Percentiles rank a stretch among this genome's conserved stretches.
phyloP scores from a whole-genome alignment of 495 filamentous ascomycete species.

The Articulospora tetracladia region DNA sequence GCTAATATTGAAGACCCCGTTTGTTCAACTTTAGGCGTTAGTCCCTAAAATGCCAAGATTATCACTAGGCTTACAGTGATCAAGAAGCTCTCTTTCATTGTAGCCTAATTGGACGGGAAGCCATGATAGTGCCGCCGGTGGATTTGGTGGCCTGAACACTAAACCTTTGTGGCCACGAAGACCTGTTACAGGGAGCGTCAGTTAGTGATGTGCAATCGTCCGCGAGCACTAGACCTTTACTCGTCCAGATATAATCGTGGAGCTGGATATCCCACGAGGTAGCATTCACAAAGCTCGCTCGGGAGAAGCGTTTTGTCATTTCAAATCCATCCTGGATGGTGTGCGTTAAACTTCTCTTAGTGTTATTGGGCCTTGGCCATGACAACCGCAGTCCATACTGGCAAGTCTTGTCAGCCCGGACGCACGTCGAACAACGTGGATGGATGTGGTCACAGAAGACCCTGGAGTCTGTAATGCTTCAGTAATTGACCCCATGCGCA shows the following conservation, averaged over 20 bases:
- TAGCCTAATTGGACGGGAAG: constrained; percentile 15
- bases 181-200: constrained; percentile 7
- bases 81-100: constrained; percentile 21
- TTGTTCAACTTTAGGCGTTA: constrained; percentile 15
- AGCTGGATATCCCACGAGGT: constrained; percentile 19
- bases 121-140: constrained; percentile 20
- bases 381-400: constrained; percentile 24
- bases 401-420: constrained; percentile 17
- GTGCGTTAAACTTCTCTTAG: constrained; percentile 20
- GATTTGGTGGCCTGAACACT: constrained; percentile 10
- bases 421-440: constrained; percentile 22
- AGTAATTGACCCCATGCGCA: constrained; percentile 4
- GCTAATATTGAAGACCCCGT: constrained; percentile 15
- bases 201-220: constrained; percentile 6
- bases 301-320: constrained; percentile 4
- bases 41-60: constrained; percentile 4
- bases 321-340: constrained; percentile 3
- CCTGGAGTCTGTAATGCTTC: constrained; percentile 18
- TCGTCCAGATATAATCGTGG: constrained; percentile 11
- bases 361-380: constrained; percentile 19
- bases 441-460: constrained; percentile 14
- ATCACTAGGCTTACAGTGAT: constrained; percentile 15
- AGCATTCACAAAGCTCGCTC: constrained; percentile 16
- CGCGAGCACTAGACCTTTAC: constrained; percentile 9
- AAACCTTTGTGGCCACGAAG: constrained; percentile 14